Evolutionary conservation across 176 grass and related monocot species (phyloP).

Genomic region (Pharus latifolius): DNA sequence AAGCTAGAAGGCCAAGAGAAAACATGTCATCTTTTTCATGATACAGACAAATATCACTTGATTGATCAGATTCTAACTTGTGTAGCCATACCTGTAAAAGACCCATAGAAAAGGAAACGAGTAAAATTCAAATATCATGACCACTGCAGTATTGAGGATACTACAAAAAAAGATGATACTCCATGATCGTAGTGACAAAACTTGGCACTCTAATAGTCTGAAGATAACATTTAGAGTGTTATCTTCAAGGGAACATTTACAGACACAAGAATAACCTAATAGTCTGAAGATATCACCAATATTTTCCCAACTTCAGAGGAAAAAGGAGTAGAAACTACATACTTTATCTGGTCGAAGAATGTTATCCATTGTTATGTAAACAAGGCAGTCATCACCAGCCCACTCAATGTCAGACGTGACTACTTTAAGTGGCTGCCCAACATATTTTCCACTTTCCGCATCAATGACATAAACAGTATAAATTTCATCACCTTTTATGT

Average conservation of each 20-base stretch:
- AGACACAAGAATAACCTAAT: neutral
- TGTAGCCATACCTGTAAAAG: constrained; percentile 69
- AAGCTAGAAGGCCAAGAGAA: constrained; percentile 55
- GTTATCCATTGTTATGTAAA: constrained; percentile 82
- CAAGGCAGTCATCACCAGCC: constrained; percentile 65
- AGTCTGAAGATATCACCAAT: neutral
- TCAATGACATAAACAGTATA: constrained; percentile 79
- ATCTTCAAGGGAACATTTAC: neutral
- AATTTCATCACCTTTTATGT: constrained; percentile 84
- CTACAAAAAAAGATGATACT: neutral
- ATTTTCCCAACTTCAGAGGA: neutral
- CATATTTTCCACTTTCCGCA: constrained; percentile 39
- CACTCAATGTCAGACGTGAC: constrained; percentile 74
- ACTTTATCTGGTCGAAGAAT: constrained; percentile 90
- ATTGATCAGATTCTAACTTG: constrained; percentile 65
- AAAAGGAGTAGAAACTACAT: neutral
- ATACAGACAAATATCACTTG: constrained; percentile 67
- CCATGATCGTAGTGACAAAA: neutral
- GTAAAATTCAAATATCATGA: neutral
- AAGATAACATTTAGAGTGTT: too few relatives aligned
- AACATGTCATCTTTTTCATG: constrained; percentile 83
- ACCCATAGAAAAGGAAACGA: constrained; percentile 15
- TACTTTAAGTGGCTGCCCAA: constrained; percentile 55
- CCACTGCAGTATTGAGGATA: neutral
- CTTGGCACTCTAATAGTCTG: neutral